Evolutionary conservation across 495 filamentous ascomycete species (phyloP).

Genomic region (Cladorrhinum samala): DNA sequence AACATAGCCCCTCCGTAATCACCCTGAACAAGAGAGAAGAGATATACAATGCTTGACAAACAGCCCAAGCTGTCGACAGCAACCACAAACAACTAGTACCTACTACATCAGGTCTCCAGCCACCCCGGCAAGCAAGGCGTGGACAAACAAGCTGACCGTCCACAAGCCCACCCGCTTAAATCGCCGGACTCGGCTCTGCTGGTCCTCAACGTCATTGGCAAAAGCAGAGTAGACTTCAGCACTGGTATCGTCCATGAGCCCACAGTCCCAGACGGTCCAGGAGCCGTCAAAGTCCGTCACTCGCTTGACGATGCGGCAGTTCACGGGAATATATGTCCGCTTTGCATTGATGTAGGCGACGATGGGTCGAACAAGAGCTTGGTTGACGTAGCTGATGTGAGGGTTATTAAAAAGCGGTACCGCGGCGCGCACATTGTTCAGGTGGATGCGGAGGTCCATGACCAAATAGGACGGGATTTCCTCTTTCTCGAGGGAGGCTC

Average conservation of each 20-base stretch:
- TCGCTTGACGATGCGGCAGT: conserved; percentile 86
- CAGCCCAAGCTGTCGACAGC: background rate
- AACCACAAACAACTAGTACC: background rate
- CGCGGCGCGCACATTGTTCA: conserved; percentile 85
- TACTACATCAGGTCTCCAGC: conserved; percentile 65
- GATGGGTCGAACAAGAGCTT: conserved; percentile 88
- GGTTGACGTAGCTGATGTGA: conserved; percentile 91
- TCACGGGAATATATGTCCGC: conserved; percentile 88
- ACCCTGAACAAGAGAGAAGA: conserved; percentile 3
- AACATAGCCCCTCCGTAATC: background rate
- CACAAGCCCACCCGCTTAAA: conserved; percentile 96
- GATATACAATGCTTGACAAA: background rate
- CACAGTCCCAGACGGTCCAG: conserved; percentile 92
- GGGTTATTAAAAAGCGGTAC: conserved; percentile 81
- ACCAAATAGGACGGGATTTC: conserved; percentile 61
- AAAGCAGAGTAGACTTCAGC: conserved; percentile 93
- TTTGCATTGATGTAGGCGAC: conserved; percentile 98
- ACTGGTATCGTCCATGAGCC: conserved; percentile 91
- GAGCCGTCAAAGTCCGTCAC: conserved; percentile 85
- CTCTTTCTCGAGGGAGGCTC: background rate
- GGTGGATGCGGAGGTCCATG: conserved; percentile 82
- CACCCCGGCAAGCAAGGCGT: conserved; percentile 93
- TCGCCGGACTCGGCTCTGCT: conserved; percentile 73
- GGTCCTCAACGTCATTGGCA: conserved; percentile 78
- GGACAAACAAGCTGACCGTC: conserved; percentile 83